Percentiles rank a stretch among this genome's conserved stretches.
Evolutionary conservation across 129 eudicot species (phyloP).

Genomic region (Lactuca sativa): DNA sequence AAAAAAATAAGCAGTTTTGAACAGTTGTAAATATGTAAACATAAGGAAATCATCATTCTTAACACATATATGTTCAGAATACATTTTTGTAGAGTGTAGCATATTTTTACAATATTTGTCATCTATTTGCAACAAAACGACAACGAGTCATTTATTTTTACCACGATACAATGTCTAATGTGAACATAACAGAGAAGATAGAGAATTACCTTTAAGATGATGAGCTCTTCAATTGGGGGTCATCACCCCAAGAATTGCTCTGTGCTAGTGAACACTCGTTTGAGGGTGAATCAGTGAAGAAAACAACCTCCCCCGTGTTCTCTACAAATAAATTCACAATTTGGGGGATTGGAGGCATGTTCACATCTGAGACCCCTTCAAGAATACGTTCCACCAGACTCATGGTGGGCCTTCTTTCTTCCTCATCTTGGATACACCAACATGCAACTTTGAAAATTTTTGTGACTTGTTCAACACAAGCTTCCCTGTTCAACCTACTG

Average conservation of each 20-base stretch:
- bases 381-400: conserved; percentile 64
- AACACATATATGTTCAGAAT: too few species aligned
- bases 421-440: conserved; percentile 80
- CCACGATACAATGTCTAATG: too few species aligned
- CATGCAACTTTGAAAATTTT: conserved; percentile 58
- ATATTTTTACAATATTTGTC: too few species aligned
- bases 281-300: conserved; percentile 40
- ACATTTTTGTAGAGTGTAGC: too few species aligned
- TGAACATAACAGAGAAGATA: too few species aligned
- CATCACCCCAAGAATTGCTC: background rate
- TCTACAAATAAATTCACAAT: conserved; percentile 37
- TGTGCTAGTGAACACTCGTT: conserved; percentile 28
- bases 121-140: too few species aligned
- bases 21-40: too few species aligned
- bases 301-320: conserved; percentile 27
- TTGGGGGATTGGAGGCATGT: conserved; percentile 57
- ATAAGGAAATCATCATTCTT: too few species aligned
- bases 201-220: background rate
- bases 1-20: too few species aligned
- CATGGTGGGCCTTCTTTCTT: conserved; percentile 56
- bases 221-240: conserved; percentile 17
- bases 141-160: too few species aligned
- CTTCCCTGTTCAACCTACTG: conserved; percentile 47
- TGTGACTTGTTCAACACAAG: conserved; percentile 47
- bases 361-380: conserved; percentile 61